Evolutionary conservation across 2,329 filamentous ascomycete species (phyloP), one percentile per base, ranked within the genome.

Genomic region (Zarea fungicola): DNA sequence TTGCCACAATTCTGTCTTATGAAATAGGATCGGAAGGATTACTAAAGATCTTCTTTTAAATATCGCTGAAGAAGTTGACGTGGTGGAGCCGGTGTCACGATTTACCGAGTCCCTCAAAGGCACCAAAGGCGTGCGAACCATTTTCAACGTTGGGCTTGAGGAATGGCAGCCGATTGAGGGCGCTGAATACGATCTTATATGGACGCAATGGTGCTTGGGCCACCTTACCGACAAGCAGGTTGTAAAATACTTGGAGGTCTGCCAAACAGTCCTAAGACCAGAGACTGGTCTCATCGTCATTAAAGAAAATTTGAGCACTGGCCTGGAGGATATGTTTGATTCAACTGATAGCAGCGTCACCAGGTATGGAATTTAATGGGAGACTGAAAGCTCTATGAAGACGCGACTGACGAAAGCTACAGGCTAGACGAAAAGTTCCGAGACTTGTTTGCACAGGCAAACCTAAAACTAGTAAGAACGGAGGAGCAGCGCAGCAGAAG

Each of bases 31-130:
- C 49, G 92, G 91, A 1, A 77, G 92, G 34, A 79, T 96, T 50
- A 95, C 89, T 0, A 77, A 85, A 51, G 87, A 86, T 0, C 75
- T 96, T 3, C 73, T 96, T 13, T 67, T 84, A 21, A 73, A 80
- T 19, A 70, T 92, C 1, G 83, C 85, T n/a, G 71, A 81, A 13
- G 69, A 75, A 2, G 84, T 96, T 5, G 92, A 96, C 62, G 76
- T 95, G 16, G 80, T 96, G 28, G 91, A 96, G 71, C 92, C 91
- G 0, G 80, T 96, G 18, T 72, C 75, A 56, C 89, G 90, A 62
- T 95, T 96, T 66, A 90, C 89, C 1, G 75, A 77, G n/a, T 70
- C 73, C 16, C 68, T 95, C 1, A 60, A 67, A 3, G 76, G 72
- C 1, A 77, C 75, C 35, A 64, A 80, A 1, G 85, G 85, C 2